A percentile compares a stretch with the other conserved stretches of the same genome.
Conservation (phyloP, 352 stramenopile species). For the Thalassiosira allenii region DNA sequence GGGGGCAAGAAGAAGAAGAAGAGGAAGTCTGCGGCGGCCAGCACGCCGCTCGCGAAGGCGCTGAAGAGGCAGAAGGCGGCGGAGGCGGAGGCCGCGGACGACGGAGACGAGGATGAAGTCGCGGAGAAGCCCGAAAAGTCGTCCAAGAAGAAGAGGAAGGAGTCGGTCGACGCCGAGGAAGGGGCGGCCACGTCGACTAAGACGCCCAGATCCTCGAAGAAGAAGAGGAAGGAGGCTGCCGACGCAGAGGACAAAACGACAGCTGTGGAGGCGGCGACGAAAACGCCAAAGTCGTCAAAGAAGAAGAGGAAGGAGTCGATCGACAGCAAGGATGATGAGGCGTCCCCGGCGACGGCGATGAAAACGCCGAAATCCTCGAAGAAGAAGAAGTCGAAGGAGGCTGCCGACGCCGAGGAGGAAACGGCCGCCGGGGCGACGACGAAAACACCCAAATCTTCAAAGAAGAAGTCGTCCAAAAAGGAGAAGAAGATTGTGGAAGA, state of each 20-base stretch:
- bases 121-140: slow-evolving; percentile 15
- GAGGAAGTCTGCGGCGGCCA: slow-evolving; percentile 14
- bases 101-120: slow-evolving; percentile 13
- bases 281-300: too few species aligned
- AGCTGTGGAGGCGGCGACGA: slow-evolving; percentile 16
- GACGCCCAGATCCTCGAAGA: too few species aligned
- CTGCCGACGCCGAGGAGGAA: not conserved
- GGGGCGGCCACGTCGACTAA: slow-evolving; percentile 13
- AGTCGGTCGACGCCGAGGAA: slow-evolving; percentile 27
- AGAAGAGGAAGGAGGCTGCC: slow-evolving; percentile 37
- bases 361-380: slow-evolving; percentile 46
- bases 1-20: slow-evolving; percentile 40
- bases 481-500: too few species aligned
- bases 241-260: too few species aligned
- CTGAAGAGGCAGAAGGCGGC: slow-evolving; percentile 59
- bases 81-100: slow-evolving; percentile 19
- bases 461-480: slow-evolving; percentile 31
- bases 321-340: not conserved
- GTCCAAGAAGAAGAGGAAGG: slow-evolving; percentile 41
- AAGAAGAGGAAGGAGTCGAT: slow-evolving; percentile 22
- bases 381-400: slow-evolving; percentile 30
- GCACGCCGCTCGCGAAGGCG: slow-evolving; percentile 44
- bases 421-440: not conserved
- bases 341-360: not conserved
- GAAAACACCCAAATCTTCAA: slow-evolving; percentile 43